Conservation (phyloP, 352 stramenopile genomes). For the Globisporangium middletonii region DNA sequence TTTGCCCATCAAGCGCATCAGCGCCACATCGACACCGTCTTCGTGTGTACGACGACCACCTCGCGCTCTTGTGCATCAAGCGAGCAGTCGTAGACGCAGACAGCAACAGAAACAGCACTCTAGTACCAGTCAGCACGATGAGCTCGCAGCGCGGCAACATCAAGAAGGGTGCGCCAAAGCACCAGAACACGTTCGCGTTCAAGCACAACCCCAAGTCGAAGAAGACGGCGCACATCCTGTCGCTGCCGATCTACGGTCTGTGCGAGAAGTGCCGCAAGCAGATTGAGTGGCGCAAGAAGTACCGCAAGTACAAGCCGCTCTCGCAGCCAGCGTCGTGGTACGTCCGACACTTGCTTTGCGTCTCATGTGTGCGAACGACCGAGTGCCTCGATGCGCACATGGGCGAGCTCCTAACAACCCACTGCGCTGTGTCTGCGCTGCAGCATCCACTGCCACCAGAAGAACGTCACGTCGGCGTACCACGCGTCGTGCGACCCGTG, state of each 20-base stretch:
- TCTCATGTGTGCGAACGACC: not conserved
- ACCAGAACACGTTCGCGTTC: constrained; percentile 98
- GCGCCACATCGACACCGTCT: too few relatives aligned
- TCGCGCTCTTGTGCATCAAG: too few relatives aligned
- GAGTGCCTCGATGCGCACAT: not conserved
- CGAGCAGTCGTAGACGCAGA: too few relatives aligned
- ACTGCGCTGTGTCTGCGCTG: constrained; percentile 4
- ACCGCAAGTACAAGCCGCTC: constrained; percentile 98
- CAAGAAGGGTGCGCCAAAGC: constrained; percentile 87
- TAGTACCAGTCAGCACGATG: too few relatives aligned
- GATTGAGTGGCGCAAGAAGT: constrained; percentile 99
- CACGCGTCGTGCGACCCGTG: constrained; percentile 92
- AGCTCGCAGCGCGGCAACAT: constrained; percentile 82
- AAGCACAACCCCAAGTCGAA: constrained; percentile 98
- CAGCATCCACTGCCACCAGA: constrained; percentile 90
- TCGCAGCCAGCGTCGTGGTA: constrained; percentile 92
- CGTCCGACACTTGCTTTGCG: constrained; percentile 2
- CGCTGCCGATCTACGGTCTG: constrained; percentile 87
- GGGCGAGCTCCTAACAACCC: not conserved
- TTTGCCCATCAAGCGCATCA: not conserved
- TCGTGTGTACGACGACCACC: too few relatives aligned
- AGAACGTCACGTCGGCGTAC: constrained; percentile 92
- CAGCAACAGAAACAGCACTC: not conserved
- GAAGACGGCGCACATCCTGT: constrained; percentile 93
- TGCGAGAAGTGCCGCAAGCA: constrained; percentile 93